A percentile compares a stretch with the other conserved stretches of the same genome.
Conservation (phyloP, 2,329 filamentous ascomycete genomes). For the Herpotrichia juniperi region DNA sequence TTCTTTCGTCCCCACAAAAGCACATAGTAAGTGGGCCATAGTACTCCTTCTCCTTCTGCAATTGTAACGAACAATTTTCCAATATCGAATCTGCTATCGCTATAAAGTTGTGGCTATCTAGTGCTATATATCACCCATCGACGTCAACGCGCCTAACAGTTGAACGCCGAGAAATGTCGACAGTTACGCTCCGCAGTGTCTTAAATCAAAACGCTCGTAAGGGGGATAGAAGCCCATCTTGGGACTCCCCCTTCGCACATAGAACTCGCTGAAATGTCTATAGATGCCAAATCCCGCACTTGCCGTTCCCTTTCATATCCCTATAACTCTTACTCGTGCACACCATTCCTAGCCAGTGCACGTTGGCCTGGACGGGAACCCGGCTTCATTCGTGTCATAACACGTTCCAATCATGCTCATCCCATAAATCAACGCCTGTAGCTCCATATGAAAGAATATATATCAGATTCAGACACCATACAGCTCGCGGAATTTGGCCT, state of each 20-base stretch:
- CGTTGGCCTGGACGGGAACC: slow-evolving; percentile 4
- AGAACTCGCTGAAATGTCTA: slow-evolving; percentile 39
- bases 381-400: slow-evolving; percentile 8
- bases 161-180: slow-evolving; percentile 42
- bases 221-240: slow-evolving; percentile 10
- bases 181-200: slow-evolving; percentile 16
- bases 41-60: no score
- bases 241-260: slow-evolving; percentile 13
- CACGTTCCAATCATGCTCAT: slow-evolving; percentile 23
- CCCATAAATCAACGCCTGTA: slow-evolving; percentile 32
- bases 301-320: slow-evolving; percentile 16
- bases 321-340: slow-evolving; percentile 29
- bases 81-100: background rate
- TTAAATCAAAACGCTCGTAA: slow-evolving; percentile 9
- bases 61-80: no score
- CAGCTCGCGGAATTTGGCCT: slow-evolving; percentile 50
- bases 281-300: slow-evolving; percentile 31
- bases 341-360: slow-evolving; percentile 13
- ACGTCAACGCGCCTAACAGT: slow-evolving; percentile 17
- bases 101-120: slow-evolving; percentile 29
- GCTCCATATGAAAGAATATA: slow-evolving; percentile 24
- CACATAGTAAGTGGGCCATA: no score
- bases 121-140: slow-evolving; percentile 31
- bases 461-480: slow-evolving; percentile 43
- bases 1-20: no score